A percentile compares a stretch with the other conserved stretches of the same genome.
These are phyloP conservation scores for Apocynum venetum DNA, from an alignment of 257 asterid species.

Conservation along the genomic window DNA sequence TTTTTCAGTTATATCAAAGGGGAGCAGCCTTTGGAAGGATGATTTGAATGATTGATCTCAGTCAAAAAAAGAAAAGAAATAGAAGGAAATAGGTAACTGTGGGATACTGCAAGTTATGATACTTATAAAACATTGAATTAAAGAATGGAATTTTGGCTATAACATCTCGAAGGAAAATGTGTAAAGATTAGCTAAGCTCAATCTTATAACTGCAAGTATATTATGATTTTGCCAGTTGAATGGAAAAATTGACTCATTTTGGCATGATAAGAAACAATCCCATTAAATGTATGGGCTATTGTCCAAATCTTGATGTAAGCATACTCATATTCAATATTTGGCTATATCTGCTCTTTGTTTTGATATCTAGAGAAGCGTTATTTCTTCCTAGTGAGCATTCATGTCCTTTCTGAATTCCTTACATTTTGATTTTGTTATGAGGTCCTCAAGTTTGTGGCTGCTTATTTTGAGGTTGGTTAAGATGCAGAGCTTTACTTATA, in stretches of 20 bases:
- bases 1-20: not conserved
- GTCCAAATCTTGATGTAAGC: not conserved
- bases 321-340: no score
- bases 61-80: no score
- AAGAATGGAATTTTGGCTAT: not conserved
- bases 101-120: not conserved
- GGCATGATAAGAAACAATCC: not conserved
- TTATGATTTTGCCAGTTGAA: not conserved
- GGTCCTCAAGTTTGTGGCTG: not conserved
- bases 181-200: not conserved
- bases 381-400: not conserved
- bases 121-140: no score
- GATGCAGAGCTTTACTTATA: no score
- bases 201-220: no score
- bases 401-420: no score
- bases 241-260: not conserved
- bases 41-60: not conserved
- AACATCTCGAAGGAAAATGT: not conserved
- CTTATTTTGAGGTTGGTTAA: not conserved
- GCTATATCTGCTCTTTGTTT: not conserved
- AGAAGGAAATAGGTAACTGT: not conserved
- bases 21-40: not conserved
- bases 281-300: not conserved
- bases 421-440: no score
- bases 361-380: not conserved